Conservation (phyloP, 1,284 basidiomycete genomes). For the Ustilago crameri region DNA sequence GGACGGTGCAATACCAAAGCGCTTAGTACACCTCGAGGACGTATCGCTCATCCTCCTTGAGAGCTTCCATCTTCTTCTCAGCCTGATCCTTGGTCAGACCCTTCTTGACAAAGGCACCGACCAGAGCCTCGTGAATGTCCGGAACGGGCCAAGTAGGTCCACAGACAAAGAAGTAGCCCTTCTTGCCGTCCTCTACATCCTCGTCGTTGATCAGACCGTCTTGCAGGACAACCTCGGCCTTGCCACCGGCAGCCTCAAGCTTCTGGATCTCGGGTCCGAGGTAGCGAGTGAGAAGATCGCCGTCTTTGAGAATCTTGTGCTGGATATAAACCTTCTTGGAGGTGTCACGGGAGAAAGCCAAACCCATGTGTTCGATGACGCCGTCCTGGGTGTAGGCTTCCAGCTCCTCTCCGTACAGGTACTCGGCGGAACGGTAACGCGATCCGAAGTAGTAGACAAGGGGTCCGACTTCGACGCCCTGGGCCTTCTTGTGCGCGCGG, state of each 20-base stretch:
- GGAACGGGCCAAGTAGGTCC: constrained; percentile 99
- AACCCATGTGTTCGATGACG: constrained; percentile 85
- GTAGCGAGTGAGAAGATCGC: constrained; percentile 76
- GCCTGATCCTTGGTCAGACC: constrained; percentile 78
- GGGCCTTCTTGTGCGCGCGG: constrained; percentile 81
- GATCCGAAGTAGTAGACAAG: constrained; percentile 98
- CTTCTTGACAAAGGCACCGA: constrained; percentile 79
- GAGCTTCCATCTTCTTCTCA: constrained; percentile 83
- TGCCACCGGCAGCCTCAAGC: constrained; percentile 71
- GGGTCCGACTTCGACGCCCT: constrained; percentile 85
- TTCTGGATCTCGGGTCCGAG: constrained; percentile 70
- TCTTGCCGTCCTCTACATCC: constrained; percentile 53
- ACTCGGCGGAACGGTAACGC: constrained; percentile 91
- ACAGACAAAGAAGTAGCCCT: constrained; percentile 88
- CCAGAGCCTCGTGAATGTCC: constrained; percentile 92
- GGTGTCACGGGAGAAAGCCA: constrained; percentile 96
- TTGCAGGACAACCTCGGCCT: constrained; percentile 67
- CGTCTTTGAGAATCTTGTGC: constrained; percentile 95
- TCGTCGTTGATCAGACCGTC: constrained; percentile 71
- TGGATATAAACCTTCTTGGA: constrained; percentile 95
- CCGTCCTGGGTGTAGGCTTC: constrained; percentile 79
- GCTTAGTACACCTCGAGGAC: constrained; percentile 85
- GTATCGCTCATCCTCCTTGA: constrained; percentile 97
- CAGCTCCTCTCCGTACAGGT: constrained; percentile 90
- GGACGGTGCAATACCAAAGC: no score